A percentile compares a stretch with the other conserved stretches of the same genome.
phyloP scores from a whole-genome alignment of 2,329 filamentous ascomycete genomes.

The Clonostachys byssicola region DNA sequence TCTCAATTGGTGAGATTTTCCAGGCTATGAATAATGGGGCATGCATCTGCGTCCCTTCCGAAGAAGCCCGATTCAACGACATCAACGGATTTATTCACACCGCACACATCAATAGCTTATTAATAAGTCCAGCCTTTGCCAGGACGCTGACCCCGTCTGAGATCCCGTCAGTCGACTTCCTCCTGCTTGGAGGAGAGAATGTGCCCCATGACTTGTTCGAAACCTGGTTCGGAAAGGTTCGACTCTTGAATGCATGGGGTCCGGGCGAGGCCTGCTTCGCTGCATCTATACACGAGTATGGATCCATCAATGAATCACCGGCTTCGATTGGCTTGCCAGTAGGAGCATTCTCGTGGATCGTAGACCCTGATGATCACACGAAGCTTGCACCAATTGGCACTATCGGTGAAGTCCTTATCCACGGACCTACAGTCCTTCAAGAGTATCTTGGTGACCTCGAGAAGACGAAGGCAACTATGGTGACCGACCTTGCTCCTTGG shows the following conservation, averaged over 20 bases:
- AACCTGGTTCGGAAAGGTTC: constrained; percentile 3
- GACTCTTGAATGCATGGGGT: constrained; percentile 3
- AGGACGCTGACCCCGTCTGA: not conserved
- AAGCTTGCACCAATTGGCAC: constrained; percentile 5
- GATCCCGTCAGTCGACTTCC: not conserved
- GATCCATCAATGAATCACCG: not conserved
- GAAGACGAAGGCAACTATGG: constrained; percentile 17
- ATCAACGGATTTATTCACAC: not conserved
- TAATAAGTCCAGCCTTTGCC: not conserved
- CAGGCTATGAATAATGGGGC: constrained; percentile 37
- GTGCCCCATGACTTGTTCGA: constrained; percentile 2
- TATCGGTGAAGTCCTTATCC: constrained; percentile 7
- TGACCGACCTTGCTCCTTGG: constrained; percentile 9
- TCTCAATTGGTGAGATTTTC: constrained; percentile 38
- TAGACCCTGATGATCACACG: constrained; percentile 3
- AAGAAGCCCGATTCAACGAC: constrained; percentile 10
- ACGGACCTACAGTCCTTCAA: constrained; percentile 29
- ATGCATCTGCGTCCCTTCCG: constrained; percentile 30
- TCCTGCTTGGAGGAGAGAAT: constrained; percentile 4
- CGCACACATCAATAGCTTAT: not conserved
- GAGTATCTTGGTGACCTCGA: constrained; percentile 31
- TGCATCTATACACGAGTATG: constrained; percentile 1
- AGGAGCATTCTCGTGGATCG: constrained; percentile 4
- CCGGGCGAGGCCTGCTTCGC: constrained; percentile 4
- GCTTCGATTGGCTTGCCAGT: constrained; percentile 2